These are phyloP conservation scores for Ceratocystis harringtonii DNA, from an alignment of 2,329 filamentous ascomycete species.

Conservation along the genomic window DNA sequence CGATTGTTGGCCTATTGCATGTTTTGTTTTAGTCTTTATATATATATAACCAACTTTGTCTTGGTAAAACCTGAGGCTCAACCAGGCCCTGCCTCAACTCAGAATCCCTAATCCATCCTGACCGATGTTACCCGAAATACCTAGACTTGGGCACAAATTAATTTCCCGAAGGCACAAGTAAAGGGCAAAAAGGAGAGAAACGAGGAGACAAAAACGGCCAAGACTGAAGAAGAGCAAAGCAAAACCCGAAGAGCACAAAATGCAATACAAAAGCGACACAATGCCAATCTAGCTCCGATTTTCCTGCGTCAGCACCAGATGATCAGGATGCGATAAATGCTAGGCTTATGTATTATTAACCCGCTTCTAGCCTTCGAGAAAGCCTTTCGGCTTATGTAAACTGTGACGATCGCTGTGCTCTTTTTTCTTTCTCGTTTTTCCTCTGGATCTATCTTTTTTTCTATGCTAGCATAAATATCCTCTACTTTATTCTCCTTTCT, in stretches of 20 bases:
- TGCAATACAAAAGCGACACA: background rate
- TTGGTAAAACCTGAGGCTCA: background rate
- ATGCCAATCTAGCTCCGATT: background rate
- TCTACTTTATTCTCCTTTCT: background rate
- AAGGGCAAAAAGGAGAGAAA: no score
- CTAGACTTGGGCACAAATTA: slow-evolving; percentile 21
- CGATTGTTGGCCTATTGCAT: background rate
- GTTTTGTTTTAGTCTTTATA: background rate
- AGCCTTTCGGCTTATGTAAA: background rate
- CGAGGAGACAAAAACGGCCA: no score
- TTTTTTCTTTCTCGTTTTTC: background rate
- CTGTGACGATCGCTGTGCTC: background rate
- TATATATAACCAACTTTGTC: background rate
- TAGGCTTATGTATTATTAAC: no score
- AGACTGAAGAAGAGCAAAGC: no score
- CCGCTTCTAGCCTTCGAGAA: background rate
- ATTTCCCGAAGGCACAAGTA: background rate
- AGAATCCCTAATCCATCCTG: background rate
- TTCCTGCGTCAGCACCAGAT: background rate
- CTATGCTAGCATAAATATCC: background rate
- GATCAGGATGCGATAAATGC: no score
- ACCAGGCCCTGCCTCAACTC: no score
- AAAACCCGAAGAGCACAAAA: no score
- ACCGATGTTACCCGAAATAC: slow-evolving; percentile 20
- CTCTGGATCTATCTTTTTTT: background rate